A percentile compares a stretch with the other conserved stretches of the same genome.
phyloP scores from a whole-genome alignment of 2,329 filamentous ascomycete genomes.

The Penicillium crustosum region DNA sequence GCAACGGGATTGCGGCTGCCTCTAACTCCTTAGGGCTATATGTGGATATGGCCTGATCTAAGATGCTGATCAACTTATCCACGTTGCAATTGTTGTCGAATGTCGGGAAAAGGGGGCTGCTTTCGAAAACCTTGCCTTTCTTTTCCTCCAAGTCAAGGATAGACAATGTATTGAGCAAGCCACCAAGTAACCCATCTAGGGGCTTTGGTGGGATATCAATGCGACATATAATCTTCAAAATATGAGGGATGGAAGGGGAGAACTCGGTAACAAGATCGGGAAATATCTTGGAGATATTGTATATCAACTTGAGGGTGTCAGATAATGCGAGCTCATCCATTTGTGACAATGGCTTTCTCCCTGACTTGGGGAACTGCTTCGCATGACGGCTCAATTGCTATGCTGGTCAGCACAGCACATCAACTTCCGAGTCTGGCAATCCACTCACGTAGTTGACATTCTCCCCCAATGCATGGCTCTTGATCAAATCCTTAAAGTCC shows the following conservation, averaged over 20 bases:
- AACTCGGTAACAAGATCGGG: conserved; percentile 63
- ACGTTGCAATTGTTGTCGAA: conserved; percentile 59
- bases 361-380: conserved; percentile 51
- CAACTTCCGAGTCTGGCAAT: neutral
- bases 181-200: conserved; percentile 69
- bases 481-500: conserved; percentile 64
- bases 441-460: conserved; percentile 58
- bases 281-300: conserved; percentile 79
- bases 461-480: conserved; percentile 65
- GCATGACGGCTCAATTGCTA: conserved; percentile 70
- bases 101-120: conserved; percentile 65
- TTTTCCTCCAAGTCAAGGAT: conserved; percentile 69
- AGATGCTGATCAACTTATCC: conserved; percentile 66
- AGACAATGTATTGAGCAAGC: conserved; percentile 75
- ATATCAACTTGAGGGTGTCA: conserved; percentile 84
- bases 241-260: conserved; percentile 64
- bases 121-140: conserved; percentile 46
- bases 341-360: conserved; percentile 35
- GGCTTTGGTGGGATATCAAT: conserved; percentile 63
- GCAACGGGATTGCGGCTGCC: conserved; percentile 65
- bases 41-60: conserved; percentile 63
- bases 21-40: conserved; percentile 74
- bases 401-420: conserved; percentile 18
- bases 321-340: conserved; percentile 75
- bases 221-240: conserved; percentile 67